Evolutionary conservation across 371 early-diverging fungal genomes (phyloP), one percentile per base, ranked within the genome.

Genomic region (Homolaphlyctis polyrhiza): DNA sequence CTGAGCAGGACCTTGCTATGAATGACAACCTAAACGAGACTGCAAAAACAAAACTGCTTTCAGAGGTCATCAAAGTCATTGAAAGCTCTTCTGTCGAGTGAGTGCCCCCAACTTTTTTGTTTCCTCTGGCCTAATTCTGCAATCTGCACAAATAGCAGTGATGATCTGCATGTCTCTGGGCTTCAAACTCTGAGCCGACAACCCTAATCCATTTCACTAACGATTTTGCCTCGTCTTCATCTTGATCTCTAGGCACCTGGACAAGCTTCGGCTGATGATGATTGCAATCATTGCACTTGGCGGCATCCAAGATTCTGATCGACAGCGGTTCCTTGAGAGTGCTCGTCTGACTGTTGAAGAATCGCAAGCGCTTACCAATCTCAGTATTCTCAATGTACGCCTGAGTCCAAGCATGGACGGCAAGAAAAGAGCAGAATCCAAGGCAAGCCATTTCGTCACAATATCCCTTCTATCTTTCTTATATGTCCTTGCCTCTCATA

Each of bases 251-350:
- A 1, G 80, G 76, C 23, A 73, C 74, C 48, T 80, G 65, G 90
- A 93, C 72, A 96, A 94, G 73, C 72, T 94, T 45, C 90, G 98
- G 8, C 74, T 95, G 57, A 76, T 96, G 60, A 82, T 95, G 83
- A 65, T 95, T 14, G 92, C 90, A 76, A 89, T 91, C 36, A 88
- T 92, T 33, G 81, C 85, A 58, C 90, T 79, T 45, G 88, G 83
- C 65, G 93, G 72, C 52, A 79, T 79, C 33, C 75, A 74, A 6
- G 86, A 89, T 65, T 77, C 75, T 5, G 90, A 93, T 58, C 74
- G 91, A 0, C 85, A 87, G 29, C 68, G 78, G 48, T 72, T 96
- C 32, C 70, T 89, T 34, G 83, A 88, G 2, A 82, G 84, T 65
- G 95, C 94, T 14, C 83, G 87, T 57, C 75, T 97, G 21, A 75